Evolutionary conservation across 768 basidiomycete species (phyloP).

Genomic region (Mycena albidolilacea): DNA sequence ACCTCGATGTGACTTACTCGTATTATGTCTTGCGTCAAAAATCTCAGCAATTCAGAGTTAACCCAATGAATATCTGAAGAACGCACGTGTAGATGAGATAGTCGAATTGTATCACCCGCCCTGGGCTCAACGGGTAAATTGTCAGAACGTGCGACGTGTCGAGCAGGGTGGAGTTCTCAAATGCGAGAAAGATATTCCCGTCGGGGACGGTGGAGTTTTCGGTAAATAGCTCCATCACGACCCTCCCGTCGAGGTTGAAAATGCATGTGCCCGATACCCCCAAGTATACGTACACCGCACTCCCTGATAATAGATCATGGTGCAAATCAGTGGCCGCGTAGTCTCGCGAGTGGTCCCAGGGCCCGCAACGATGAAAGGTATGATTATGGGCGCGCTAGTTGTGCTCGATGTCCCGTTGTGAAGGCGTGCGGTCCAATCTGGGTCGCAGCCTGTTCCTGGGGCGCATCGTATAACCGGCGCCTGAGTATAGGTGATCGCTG

Average conservation of each 20-base stretch:
- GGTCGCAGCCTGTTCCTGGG: not conserved
- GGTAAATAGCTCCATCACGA: not conserved
- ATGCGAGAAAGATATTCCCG: slow-evolving; percentile 10
- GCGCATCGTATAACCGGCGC: not conserved
- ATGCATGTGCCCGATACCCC: not conserved
- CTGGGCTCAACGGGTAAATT: not conserved
- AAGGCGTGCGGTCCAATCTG: not conserved
- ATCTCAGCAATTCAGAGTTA: not conserved
- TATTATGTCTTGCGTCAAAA: not conserved
- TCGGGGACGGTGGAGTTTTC: too few species aligned
- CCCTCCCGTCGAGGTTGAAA: slow-evolving; percentile 22
- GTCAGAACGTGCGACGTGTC: slow-evolving; percentile 19
- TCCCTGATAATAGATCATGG: not conserved
- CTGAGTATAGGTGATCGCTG: not conserved
- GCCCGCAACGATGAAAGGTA: slow-evolving; percentile 20
- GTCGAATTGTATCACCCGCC: slow-evolving; percentile 7
- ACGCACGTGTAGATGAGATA: slow-evolving; percentile 29
- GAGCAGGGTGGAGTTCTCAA: not conserved
- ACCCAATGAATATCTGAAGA: not conserved
- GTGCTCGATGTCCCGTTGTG: slow-evolving; percentile 24
- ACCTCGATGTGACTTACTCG: slow-evolving; percentile 1
- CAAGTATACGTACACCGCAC: slow-evolving; percentile 22
- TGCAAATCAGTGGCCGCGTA: not conserved
- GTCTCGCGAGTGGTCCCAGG: too few species aligned
- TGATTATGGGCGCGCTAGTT: not conserved